These are phyloP conservation scores for Babesia ovata DNA, from an alignment of 169 alveolate species.

Conservation along the genomic window DNA sequence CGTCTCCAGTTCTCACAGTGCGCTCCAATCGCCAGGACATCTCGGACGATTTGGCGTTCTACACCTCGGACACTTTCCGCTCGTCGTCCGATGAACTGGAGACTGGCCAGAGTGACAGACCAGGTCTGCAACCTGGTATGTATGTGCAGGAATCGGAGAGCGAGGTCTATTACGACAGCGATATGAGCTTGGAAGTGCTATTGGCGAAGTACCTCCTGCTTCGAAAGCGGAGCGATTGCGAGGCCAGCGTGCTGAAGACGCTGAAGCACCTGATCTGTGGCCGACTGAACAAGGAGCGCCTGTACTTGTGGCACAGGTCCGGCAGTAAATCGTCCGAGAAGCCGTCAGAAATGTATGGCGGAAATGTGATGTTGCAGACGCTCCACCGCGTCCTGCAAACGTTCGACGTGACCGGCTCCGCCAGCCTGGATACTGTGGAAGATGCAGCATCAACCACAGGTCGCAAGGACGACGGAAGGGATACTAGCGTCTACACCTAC, in stretches of 20 bases:
- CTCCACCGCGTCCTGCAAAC: constrained; percentile 6
- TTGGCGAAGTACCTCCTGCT: constrained; percentile 46
- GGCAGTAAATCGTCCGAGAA: not conserved
- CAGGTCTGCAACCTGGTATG: not conserved
- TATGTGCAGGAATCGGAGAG: not conserved
- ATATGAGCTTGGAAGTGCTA: constrained; percentile 38
- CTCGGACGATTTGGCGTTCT: not conserved
- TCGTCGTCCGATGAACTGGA: not conserved
- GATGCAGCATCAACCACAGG: not conserved
- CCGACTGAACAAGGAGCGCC: constrained; percentile 32
- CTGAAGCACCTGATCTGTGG: constrained; percentile 60
- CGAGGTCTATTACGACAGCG: constrained; percentile 43
- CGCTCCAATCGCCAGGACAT: not conserved
- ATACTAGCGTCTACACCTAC: constrained; percentile 54
- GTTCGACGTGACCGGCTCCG: not conserved
- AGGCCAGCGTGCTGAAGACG: constrained; percentile 23
- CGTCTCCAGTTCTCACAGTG: not conserved
- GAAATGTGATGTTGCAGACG: constrained; percentile 5
- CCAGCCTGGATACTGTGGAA: not conserved
- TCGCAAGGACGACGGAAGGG: not conserved
- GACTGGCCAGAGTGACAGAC: not conserved
- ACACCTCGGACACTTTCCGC: not conserved
- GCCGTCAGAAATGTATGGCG: not conserved
- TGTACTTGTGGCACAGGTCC: constrained; percentile 22
- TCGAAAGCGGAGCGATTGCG: constrained; percentile 43